These are phyloP conservation scores for Lyophyllum semitale DNA, from an alignment of 768 basidiomycete species.

Conservation along the genomic window DNA sequence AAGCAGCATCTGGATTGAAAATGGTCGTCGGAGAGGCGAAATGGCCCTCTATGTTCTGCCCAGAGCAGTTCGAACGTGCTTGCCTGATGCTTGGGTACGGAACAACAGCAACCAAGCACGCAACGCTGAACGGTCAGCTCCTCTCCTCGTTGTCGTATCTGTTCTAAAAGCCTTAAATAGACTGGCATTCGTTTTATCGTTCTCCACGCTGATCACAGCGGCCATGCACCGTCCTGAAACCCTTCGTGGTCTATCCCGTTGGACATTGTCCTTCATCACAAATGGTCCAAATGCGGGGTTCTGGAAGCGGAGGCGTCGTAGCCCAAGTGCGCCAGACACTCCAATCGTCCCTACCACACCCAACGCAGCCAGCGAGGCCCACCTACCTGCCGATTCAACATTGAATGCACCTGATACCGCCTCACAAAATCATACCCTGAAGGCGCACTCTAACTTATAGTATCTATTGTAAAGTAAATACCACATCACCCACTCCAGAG, in stretches of 20 bases:
- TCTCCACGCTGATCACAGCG: constrained; percentile 66
- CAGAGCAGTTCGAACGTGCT: constrained; percentile 60
- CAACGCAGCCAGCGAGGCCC: background rate
- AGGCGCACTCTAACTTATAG: background rate
- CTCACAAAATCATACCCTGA: constrained; percentile 4
- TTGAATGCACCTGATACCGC: background rate
- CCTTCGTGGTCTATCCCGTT: constrained; percentile 73
- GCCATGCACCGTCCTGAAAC: constrained; percentile 62
- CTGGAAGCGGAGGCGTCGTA: constrained; percentile 46
- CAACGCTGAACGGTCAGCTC: constrained; percentile 55
- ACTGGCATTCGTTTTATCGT: constrained; percentile 58
- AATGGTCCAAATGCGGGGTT: constrained; percentile 59
- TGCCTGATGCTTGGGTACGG: constrained; percentile 57
- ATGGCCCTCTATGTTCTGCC: constrained; percentile 82
- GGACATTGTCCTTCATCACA: constrained; percentile 68
- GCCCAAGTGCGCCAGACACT: constrained; percentile 18
- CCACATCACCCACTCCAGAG: constrained; percentile 69
- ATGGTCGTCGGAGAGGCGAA: constrained; percentile 70
- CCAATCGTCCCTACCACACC: background rate
- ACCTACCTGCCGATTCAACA: background rate
- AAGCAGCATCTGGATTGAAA: constrained; percentile 78
- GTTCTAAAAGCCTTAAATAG: constrained; percentile 34
- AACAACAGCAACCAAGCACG: constrained; percentile 41
- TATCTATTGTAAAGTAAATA: background rate
- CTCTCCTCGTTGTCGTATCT: background rate